These are phyloP conservation scores for Veloboletus limbatus DNA, from an alignment of 1,284 basidiomycete species.

Conservation along the genomic window DNA sequence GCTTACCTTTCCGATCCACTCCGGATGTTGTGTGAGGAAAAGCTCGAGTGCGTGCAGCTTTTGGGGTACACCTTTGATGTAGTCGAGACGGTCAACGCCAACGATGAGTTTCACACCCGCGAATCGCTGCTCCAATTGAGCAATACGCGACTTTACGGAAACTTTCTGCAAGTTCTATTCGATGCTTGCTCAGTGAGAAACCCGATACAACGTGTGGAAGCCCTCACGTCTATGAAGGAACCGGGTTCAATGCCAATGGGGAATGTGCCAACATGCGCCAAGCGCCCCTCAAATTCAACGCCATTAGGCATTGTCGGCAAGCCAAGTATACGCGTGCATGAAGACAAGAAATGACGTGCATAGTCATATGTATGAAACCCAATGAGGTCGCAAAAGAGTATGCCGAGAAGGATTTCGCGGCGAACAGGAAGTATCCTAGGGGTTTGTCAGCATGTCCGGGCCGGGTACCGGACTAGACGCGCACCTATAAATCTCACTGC, in stretches of 20 bases:
- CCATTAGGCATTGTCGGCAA: conserved; percentile 98
- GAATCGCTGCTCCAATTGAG: conserved; percentile 85
- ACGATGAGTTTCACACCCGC: conserved; percentile 97
- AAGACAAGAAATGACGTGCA: conserved; percentile 97
- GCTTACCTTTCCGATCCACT: conserved; percentile 94
- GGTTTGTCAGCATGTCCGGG: conserved; percentile 7
- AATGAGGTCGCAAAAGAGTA: conserved; percentile 94
- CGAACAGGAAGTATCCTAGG: conserved; percentile 91
- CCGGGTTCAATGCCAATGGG: conserved; percentile 97
- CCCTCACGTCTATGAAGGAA: conserved; percentile 79
- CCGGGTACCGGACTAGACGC: conserved; percentile 27
- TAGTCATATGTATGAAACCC: conserved; percentile 99
- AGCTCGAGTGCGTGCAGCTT: conserved; percentile 96
- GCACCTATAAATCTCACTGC: conserved; percentile 95
- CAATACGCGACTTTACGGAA: conserved; percentile 76
- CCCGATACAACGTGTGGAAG: not conserved
- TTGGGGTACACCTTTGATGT: conserved; percentile 99
- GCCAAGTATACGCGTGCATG: conserved; percentile 94
- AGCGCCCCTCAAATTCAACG: conserved; percentile 91
- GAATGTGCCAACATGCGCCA: conserved; percentile 97
- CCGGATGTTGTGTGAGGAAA: conserved; percentile 95
- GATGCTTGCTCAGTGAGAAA: conserved; percentile 4
- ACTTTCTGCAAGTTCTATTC: conserved; percentile 73
- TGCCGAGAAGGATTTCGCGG: conserved; percentile 92
- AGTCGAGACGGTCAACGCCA: conserved; percentile 96